Base-by-base conservation (phyloP, 768 basidiomycete species). In the Tricholoma furcatifolium region DNA sequence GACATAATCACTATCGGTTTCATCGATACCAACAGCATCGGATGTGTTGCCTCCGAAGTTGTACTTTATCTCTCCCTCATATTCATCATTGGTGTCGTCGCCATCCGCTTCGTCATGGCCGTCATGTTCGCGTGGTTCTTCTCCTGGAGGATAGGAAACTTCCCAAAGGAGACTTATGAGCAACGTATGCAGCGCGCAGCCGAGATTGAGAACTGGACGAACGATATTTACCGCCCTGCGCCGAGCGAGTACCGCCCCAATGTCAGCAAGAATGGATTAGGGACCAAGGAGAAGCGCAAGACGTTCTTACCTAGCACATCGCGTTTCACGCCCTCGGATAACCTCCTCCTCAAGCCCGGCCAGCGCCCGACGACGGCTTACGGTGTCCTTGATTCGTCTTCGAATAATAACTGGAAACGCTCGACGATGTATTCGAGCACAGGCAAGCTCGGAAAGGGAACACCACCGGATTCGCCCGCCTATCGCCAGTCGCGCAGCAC, bases 121-220 rank as follows among this genome's bases (percentile, higher is more conserved):
- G 91, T 97, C 65, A 78, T 96, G 67, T 99, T 98, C 71, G 81
- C 90, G 21, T 99, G 97, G 97, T 98, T 98, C 81, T 88, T 91
- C 68, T 93, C 90, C n/a, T 93, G 91, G 87, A 85, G 85, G 63
- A 78, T 99, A 38, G 97, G 97, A 43, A 88, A 91, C 58, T 98
- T 96, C 79, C 88, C 89, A 56, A 80, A 83, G 35, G 97, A 99
- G 72, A 92, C 93, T 14, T 93, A 94, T 66, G 87, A 91, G 65
- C 83, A 98, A 66, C 83, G 95, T 12, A 93, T 93, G 85, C 83
- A 85, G 55, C 86, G 96, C 20, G 85, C 88, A 2, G 81, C 82
- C 20, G 91, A 93, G 67, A 97, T 99, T 61, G 97, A 99, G 70
- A 84, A 88, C 61, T 99, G 97, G 97, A 85, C 93, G 20, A 88